A percentile compares a stretch with the other conserved stretches of the same genome.
Evolutionary conservation across 208 protist genomes (phyloP).

Genomic region (Endotrypanum monterogeii): DNA sequence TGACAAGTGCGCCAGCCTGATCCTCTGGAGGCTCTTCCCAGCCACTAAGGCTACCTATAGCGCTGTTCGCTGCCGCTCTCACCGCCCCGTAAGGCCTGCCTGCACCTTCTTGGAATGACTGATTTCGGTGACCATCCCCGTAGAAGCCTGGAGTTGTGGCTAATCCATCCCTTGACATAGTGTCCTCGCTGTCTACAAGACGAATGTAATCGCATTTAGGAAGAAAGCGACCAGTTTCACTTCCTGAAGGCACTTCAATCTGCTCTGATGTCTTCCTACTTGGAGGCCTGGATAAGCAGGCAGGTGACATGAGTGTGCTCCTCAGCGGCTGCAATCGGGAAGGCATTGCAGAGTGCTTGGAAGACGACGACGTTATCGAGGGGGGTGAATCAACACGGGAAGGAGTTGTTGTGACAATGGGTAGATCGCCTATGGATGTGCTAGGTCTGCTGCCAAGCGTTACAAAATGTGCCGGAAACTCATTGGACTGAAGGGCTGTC

Average conservation of each 20-base stretch:
- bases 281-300: neutral
- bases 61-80: constrained; percentile 1
- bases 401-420: neutral
- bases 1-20: neutral
- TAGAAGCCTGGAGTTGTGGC: neutral
- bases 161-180: neutral
- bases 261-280: neutral
- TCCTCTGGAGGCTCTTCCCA: constrained; percentile 31
- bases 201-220: constrained; percentile 33
- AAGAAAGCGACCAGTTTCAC: neutral
- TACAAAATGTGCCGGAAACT: constrained; percentile 7
- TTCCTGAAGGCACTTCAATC: neutral
- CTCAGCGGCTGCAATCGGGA: constrained; percentile 6
- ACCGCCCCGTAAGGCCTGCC: neutral
- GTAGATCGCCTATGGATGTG: neutral
- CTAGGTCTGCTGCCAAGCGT: neutral
- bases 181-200: constrained; percentile 28
- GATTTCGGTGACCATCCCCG: constrained; percentile 12
- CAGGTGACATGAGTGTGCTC: neutral
- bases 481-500: constrained; percentile 20
- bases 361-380: neutral
- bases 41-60: constrained; percentile 21
- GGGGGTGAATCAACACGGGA: neutral
- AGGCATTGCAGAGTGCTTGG: neutral
- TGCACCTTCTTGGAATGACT: neutral